These are phyloP conservation scores for Blastobotrys muscicola DNA, from an alignment of 805 yeast genomes.

Conservation along the genomic window DNA sequence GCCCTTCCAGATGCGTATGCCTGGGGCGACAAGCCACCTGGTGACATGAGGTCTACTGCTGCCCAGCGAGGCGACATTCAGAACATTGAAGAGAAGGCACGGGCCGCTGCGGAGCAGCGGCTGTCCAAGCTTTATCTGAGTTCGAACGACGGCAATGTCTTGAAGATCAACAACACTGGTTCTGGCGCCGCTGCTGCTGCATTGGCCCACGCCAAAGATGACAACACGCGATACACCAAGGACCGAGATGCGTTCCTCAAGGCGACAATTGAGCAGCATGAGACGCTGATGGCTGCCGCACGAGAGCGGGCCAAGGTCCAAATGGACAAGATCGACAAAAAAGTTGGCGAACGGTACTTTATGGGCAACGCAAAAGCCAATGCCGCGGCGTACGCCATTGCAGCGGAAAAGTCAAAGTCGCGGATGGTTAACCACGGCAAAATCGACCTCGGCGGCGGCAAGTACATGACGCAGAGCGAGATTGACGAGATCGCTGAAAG, in stretches of 20 bases:
- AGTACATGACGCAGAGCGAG: conserved; percentile 63
- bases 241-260: conserved; percentile 13
- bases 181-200: conserved; percentile 13
- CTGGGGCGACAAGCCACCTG: conserved; percentile 19
- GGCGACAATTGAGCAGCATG: conserved; percentile 14
- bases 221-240: conserved; percentile 2
- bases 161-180: conserved; percentile 17
- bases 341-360: conserved; percentile 33
- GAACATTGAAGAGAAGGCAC: conserved; percentile 24
- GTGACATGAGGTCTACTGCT: conserved; percentile 2
- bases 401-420: conserved; percentile 56
- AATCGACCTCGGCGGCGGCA: conserved; percentile 82
- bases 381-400: conserved; percentile 66
- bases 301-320: conserved; percentile 38
- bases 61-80: conserved; percentile 7
- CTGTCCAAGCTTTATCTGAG: conserved; percentile 20
- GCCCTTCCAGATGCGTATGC: conserved; percentile 29
- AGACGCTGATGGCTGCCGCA: conserved; percentile 43
- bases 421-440: conserved; percentile 45
- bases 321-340: conserved; percentile 33
- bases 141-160: conserved; percentile 11
- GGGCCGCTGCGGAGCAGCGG: conserved; percentile 23
- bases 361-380: conserved; percentile 44
- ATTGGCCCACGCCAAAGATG: not conserved
- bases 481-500: conserved; percentile 70